A percentile compares a stretch with the other conserved stretches of the same genome.
Conservation (phyloP, 1,284 basidiomycete genomes). For the Vanrija humicola region DNA sequence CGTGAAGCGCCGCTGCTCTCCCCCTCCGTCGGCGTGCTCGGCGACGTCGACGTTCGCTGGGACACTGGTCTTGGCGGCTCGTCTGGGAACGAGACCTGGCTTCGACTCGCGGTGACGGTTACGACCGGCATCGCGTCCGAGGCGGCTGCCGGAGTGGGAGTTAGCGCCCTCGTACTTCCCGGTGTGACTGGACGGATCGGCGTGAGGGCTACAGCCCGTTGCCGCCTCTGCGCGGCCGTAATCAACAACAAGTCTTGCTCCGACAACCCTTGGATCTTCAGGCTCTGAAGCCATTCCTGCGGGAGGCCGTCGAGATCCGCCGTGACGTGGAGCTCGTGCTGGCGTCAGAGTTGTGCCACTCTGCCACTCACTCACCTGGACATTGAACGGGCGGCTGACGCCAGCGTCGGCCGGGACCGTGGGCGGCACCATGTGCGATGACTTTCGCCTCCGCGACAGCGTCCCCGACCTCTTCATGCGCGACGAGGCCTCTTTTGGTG, state of each 20-base stretch:
- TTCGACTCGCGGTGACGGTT: too few species aligned
- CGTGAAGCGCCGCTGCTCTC: too few species aligned
- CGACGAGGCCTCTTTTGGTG: too few species aligned
- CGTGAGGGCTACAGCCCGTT: conserved; percentile 3
- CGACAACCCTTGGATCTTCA: conserved; percentile 37
- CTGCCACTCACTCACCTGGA: conserved; percentile 35
- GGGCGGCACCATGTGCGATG: neutral
- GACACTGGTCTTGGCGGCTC: too few species aligned
- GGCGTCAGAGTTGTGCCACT: neutral
- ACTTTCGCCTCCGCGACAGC: neutral
- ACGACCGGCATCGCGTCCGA: neutral
- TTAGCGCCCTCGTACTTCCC: too few species aligned
- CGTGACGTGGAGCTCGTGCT: conserved; percentile 47
- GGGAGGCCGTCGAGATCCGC: conserved; percentile 37
- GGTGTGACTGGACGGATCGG: neutral
- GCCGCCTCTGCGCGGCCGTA: conserved; percentile 22
- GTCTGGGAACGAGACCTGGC: too few species aligned
- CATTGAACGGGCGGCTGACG: conserved; percentile 39
- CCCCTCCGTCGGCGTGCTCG: too few species aligned
- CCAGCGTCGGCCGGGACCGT: conserved; percentile 22
- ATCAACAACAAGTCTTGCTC: conserved; percentile 39
- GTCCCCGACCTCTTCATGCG: neutral
- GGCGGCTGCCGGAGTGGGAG: too few species aligned
- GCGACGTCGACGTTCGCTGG: too few species aligned
- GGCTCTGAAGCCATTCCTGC: conserved; percentile 29